phyloP scores from a whole-genome alignment of 2,329 filamentous ascomycete genomes.

The Xylaria sp. region DNA sequence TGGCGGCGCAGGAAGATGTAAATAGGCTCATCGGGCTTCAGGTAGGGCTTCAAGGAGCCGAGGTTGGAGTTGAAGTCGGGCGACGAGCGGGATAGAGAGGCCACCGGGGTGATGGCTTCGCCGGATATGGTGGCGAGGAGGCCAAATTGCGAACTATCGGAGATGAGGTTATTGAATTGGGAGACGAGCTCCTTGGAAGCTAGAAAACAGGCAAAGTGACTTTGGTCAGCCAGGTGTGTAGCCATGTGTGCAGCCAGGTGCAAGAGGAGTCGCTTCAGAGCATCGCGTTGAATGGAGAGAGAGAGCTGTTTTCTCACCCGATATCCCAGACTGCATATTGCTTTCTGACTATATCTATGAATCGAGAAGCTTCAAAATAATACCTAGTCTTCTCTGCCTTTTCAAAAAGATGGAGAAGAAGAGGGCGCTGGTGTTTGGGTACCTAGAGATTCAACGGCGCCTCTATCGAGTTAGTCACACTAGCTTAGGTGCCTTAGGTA shows the following conservation, averaged over 20 bases:
- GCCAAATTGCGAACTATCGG: slow-evolving; percentile 66
- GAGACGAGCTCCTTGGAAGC: slow-evolving; percentile 78
- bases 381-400: slow-evolving; percentile 7
- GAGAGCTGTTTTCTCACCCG: slow-evolving; percentile 55
- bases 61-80: slow-evolving; percentile 70
- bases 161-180: slow-evolving; percentile 73
- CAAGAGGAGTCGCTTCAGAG: background rate
- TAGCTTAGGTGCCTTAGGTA: too few relatives aligned
- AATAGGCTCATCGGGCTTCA: slow-evolving; percentile 70
- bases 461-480: too few relatives aligned
- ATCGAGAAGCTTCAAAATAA: slow-evolving; percentile 1
- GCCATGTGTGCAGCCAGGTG: background rate
- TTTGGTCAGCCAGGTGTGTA: background rate
- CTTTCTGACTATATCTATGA: background rate
- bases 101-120: slow-evolving; percentile 69
- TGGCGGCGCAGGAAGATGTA: slow-evolving; percentile 78
- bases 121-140: slow-evolving; percentile 73
- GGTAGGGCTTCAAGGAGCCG: slow-evolving; percentile 62
- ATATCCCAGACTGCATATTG: slow-evolving; percentile 78
- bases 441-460: background rate
- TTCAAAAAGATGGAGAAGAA: background rate
- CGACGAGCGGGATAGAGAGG: slow-evolving; percentile 58
- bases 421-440: background rate
- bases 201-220: slow-evolving; percentile 39
- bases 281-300: background rate